Evolutionary conservation across 2,329 filamentous ascomycete genomes (phyloP).

Genomic region (Penicillium sp.): DNA sequence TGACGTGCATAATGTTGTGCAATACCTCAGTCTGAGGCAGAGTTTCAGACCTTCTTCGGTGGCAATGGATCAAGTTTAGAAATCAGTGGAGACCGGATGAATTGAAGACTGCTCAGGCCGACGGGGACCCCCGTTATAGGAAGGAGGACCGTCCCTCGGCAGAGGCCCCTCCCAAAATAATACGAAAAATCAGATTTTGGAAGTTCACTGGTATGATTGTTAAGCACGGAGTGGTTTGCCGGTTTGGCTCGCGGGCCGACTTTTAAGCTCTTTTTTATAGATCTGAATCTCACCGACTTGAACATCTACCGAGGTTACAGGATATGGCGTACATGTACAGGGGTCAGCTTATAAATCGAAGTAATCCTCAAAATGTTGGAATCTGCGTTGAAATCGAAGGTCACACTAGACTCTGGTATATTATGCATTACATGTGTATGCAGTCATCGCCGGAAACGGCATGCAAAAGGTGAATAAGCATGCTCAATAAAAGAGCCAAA

Average conservation of each 20-base stretch:
- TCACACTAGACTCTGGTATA: background rate
- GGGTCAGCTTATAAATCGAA: too few species aligned
- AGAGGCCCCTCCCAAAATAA: background rate
- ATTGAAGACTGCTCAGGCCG: constrained; percentile 17
- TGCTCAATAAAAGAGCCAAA: background rate
- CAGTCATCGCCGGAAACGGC: background rate
- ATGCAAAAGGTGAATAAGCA: background rate
- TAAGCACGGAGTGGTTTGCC: constrained; percentile 24
- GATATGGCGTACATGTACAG: too few species aligned
- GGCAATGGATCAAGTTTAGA: constrained; percentile 4
- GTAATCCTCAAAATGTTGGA: too few species aligned
- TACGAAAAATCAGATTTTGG: too few species aligned
- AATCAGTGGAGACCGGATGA: constrained; percentile 23
- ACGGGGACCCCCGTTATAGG: constrained; percentile 28
- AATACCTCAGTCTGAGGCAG: too few species aligned
- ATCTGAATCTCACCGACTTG: background rate
- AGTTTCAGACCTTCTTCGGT: background rate
- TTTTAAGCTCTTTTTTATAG: background rate
- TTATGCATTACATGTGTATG: constrained; percentile 7
- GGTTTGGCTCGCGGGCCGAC: constrained; percentile 4
- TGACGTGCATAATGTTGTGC: background rate
- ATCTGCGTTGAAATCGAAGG: too few species aligned
- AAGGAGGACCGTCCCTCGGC: constrained; percentile 26
- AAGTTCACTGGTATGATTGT: constrained; percentile 17
- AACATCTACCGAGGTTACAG: background rate